phyloP scores from a whole-genome alignment of 2,329 filamentous ascomycete genomes.

The Neonectria punicea region DNA sequence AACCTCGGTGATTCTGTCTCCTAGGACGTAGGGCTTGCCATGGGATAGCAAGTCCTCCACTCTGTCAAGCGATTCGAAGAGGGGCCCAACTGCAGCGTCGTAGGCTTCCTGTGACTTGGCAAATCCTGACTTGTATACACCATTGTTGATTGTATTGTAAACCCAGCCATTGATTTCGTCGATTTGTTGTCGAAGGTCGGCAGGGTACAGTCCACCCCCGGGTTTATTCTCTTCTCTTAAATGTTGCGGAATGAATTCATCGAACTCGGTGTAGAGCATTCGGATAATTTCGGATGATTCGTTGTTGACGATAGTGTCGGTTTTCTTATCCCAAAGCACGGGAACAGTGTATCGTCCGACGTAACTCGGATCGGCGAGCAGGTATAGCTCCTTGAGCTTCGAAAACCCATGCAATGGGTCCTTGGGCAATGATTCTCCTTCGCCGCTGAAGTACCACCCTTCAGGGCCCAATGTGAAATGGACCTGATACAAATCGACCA shows the following conservation, averaged over 20 bases:
- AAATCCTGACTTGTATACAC: conserved; percentile 69
- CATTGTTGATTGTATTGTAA: conserved; percentile 64
- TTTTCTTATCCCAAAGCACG: conserved; percentile 75
- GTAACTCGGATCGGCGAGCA: conserved; percentile 73
- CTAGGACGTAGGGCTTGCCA: conserved; percentile 69
- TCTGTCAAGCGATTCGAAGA: conserved; percentile 73
- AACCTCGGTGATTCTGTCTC: conserved; percentile 72
- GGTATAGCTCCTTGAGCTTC: conserved; percentile 77
- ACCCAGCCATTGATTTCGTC: conserved; percentile 76
- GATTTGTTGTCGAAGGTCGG: conserved; percentile 63
- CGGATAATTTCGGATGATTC: conserved; percentile 86
- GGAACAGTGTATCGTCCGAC: conserved; percentile 79
- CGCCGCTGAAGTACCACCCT: conserved; percentile 62
- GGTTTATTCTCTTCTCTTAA: conserved; percentile 62
- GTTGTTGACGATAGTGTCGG: conserved; percentile 80
- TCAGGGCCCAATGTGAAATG: conserved; percentile 71
- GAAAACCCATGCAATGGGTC: conserved; percentile 74
- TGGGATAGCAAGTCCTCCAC: conserved; percentile 66
- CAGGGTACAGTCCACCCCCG: conserved; percentile 67
- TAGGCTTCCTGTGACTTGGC: conserved; percentile 73
- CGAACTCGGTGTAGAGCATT: conserved; percentile 82
- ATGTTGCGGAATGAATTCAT: conserved; percentile 64
- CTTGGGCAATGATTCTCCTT: conserved; percentile 59
- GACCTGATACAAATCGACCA: conserved; percentile 74
- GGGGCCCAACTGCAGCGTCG: conserved; percentile 66